phyloP scores from a whole-genome alignment of 2,329 filamentous ascomycete genomes.

The Thelonectria rubi region DNA sequence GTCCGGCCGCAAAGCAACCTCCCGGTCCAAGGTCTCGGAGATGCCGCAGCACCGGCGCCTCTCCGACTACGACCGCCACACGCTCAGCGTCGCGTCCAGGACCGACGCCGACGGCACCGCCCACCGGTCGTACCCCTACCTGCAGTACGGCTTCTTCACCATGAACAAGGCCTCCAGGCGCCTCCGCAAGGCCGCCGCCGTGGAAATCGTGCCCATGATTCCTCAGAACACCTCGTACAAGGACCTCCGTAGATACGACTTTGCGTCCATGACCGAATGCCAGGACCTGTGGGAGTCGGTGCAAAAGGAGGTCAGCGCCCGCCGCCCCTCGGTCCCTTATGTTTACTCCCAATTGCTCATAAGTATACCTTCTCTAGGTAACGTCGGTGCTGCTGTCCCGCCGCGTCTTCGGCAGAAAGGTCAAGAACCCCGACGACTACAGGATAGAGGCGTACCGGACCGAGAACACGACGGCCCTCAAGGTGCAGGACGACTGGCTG shows the following conservation, averaged over 20 bases:
- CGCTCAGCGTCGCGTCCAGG: neutral
- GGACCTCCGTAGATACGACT: neutral
- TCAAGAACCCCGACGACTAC: neutral
- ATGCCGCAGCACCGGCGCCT: neutral
- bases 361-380: neutral
- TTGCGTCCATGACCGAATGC: neutral
- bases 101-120: too few species aligned
- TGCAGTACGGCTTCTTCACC: constrained; percentile 1
- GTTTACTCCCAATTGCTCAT: neutral
- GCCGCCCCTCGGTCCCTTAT: neutral
- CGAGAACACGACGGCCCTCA: neutral
- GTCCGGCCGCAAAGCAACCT: neutral
- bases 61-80: neutral
- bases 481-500: neutral
- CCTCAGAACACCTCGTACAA: neutral
- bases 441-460: neutral
- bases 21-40: neutral
- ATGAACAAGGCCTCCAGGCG: neutral
- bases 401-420: neutral
- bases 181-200: neutral
- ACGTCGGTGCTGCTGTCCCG: neutral
- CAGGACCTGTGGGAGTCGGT: neutral
- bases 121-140: neutral
- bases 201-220: constrained; percentile 1
- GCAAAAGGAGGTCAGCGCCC: neutral